phyloP scores from a whole-genome alignment of 2,329 filamentous ascomycete species.

The Venturia asperata region DNA sequence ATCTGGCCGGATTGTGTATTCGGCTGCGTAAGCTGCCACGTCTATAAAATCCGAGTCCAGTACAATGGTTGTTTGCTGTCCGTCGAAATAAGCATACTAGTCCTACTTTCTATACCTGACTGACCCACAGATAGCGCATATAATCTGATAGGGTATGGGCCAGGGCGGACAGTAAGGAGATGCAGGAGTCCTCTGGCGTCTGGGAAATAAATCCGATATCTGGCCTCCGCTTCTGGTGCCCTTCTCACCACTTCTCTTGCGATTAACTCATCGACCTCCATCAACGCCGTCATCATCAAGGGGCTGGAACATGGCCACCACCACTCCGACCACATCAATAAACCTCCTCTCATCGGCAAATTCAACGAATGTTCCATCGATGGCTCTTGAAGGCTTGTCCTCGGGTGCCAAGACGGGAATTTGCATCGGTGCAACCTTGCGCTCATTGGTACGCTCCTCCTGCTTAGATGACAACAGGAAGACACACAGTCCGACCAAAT shows the following conservation, averaged over 20 bases:
- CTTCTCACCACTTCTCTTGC: neutral
- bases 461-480: neutral
- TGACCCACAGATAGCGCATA: neutral
- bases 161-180: neutral
- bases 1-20: slow-evolving; percentile 7
- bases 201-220: neutral
- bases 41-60: neutral
- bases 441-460: neutral
- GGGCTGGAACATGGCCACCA: neutral
- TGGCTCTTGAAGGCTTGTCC: neutral
- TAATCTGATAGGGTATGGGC: neutral
- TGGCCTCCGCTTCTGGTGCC: neutral
- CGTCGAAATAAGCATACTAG: neutral
- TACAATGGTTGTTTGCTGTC: slow-evolving; percentile 8
- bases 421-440: slow-evolving; percentile 6
- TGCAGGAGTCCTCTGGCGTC: neutral
- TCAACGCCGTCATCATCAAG: neutral
- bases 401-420: neutral
- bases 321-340: neutral
- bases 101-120: neutral
- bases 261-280: neutral
- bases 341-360: neutral
- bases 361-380: neutral
- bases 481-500: neutral
- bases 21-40: neutral